Base-by-base conservation (phyloP, 495 filamentous ascomycete species). In the Chaetomium cochliodes region DNA sequence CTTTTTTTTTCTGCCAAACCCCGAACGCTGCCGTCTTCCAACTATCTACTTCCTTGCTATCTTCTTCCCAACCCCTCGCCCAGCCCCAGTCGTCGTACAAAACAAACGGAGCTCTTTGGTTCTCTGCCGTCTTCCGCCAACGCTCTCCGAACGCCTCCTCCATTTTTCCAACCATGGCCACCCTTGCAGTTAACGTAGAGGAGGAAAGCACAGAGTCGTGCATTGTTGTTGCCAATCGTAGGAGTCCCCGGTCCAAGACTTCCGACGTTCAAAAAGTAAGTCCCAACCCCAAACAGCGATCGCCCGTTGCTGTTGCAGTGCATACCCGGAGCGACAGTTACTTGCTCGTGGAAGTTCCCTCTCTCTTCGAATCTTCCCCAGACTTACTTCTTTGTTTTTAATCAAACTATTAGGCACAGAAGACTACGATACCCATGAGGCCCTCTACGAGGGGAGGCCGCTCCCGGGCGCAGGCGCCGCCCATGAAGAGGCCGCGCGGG, bases 401-500 rank as follows among this genome's bases (percentile, higher is more conserved):
- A 20, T 33, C 20, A 9, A 20, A 22, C 50, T n/a, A n/a, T n/a
- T n/a, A n/a, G n/a, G n/a, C 13, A 37, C 26, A 42, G 20, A 37
- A 51, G 28, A 9, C 28, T 22, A 0, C 33, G 15, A 20, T 49
- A 1, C 3, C 37, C 5, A 30, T 22, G 23, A 50, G 26, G 1
- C n/a, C 41, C 15, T 23, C 12, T 2, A 25, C 47, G 25, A 47
- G 57, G n/a, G 4, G 57, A 12, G 4, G n/a, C 5, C 46, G 22
- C 9, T 1, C 58, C 18, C 37, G 9, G 2, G 39, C 13, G 39
- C n/a, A 39, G 4, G 4, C 44, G 23, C 23, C 1, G 20, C 46
- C 52, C 13, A 8, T 25, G 18, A 64, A 64, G 30, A 23, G 62
- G 16, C 26, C 26, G 4, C 53, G 62, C 0, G 62, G 62, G 2